Percentiles rank a stretch among this genome's conserved stretches.
phyloP scores from a whole-genome alignment of 371 early-diverging fungal genomes.

The Synchytrium microbalum region DNA sequence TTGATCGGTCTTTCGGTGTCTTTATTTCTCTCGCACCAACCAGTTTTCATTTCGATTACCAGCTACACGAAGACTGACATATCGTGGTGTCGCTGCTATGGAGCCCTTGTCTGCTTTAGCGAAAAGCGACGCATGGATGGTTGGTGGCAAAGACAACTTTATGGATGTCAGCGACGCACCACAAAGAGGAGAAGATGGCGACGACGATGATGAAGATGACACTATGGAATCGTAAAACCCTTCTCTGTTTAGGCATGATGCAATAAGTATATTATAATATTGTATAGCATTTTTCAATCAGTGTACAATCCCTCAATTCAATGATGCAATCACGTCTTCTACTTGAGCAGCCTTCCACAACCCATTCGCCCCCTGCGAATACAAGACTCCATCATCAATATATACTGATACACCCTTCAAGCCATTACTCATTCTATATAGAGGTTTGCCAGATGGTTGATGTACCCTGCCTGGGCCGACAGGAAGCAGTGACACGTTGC shows the following conservation, averaged over 20 bases:
- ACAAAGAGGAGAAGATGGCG: background rate
- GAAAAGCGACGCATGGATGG: background rate
- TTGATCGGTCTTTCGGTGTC: background rate
- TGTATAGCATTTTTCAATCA: too few relatives aligned
- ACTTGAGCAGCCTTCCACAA: conserved; percentile 23
- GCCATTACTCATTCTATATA: conserved; percentile 35
- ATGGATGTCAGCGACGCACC: background rate
- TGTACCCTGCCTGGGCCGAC: conserved; percentile 20
- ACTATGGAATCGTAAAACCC: too few relatives aligned
- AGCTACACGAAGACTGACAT: conserved; percentile 55
- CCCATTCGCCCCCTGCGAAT: conserved; percentile 17
- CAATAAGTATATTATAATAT: too few relatives aligned
- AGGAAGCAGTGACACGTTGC: conserved; percentile 37
- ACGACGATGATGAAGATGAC: too few relatives aligned
- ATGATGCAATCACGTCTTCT: conserved; percentile 20
- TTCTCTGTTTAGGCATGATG: too few relatives aligned
- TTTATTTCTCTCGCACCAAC: background rate
- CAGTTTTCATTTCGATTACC: background rate
- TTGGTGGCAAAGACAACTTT: background rate
- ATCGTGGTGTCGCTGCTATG: conserved; percentile 43
- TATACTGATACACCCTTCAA: conserved; percentile 23
- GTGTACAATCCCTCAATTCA: too few relatives aligned
- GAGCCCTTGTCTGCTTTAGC: conserved; percentile 15
- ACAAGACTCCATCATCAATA: conserved; percentile 38
- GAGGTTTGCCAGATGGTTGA: conserved; percentile 36